Percentiles rank a stretch among this genome's conserved stretches.
These are phyloP conservation scores for Fraxinus velutina DNA, from an alignment of 305 asterid genomes.

Conservation along the genomic window DNA sequence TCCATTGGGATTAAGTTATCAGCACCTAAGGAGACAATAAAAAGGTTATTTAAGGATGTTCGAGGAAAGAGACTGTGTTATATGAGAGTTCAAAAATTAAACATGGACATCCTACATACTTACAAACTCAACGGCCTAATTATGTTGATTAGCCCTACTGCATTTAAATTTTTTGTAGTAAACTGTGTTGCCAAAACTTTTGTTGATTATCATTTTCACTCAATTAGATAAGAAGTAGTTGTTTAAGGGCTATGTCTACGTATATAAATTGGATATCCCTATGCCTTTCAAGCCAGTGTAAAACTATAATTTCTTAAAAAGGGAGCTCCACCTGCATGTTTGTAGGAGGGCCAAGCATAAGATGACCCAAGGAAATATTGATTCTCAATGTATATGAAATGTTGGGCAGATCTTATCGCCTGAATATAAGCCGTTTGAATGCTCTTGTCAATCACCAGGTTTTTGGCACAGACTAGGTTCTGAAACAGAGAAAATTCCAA, in stretches of 20 bases:
- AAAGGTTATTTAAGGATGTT: neutral
- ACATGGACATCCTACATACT: neutral
- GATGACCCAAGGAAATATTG: slow-evolving; percentile 94
- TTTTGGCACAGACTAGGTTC: slow-evolving; percentile 46
- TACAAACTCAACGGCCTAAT: no score
- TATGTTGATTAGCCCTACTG: no score
- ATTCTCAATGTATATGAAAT: slow-evolving; percentile 87
- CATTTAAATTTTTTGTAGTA: no score
- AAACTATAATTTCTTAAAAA: neutral
- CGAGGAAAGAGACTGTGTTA: neutral
- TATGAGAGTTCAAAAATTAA: neutral
- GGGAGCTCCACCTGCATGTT: slow-evolving; percentile 51
- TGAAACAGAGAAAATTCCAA: slow-evolving; percentile 32
- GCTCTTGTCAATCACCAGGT: slow-evolving; percentile 52
- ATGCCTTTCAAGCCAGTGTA: neutral
- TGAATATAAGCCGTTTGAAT: slow-evolving; percentile 84
- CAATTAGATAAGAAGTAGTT: neutral
- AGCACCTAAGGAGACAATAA: slow-evolving; percentile 54
- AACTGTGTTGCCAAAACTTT: no score
- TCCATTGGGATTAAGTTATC: slow-evolving; percentile 94
- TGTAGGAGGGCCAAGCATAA: slow-evolving; percentile 85
- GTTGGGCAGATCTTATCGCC: slow-evolving; percentile 83
- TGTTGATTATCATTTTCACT: neutral
- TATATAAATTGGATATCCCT: neutral
- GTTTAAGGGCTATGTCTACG: no score